Evolutionary conservation across 2,329 filamentous ascomycete genomes (phyloP), one percentile per base, ranked within the genome.

Genomic region (Pseudogymnoascus sp.): DNA sequence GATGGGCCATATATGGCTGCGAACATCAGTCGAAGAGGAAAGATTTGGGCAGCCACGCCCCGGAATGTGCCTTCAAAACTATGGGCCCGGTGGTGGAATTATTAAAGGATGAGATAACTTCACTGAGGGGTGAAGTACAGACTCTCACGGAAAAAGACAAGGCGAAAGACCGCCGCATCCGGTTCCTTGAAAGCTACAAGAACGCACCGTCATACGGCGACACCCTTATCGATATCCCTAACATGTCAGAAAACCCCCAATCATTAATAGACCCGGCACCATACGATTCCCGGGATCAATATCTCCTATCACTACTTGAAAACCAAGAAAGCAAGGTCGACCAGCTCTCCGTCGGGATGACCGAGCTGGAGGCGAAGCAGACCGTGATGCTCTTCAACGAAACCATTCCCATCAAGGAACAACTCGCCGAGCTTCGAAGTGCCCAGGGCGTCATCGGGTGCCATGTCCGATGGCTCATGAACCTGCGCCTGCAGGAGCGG

Each of bases 351-450:
- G 80, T 83, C 63, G 80, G 80, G 44, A 69, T 86, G 38, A 81
- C 80, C 19, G 83, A 86, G 64, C 77, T 85, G 60, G 84, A 86
- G 69, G 81, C 81, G 3, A 80, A 82, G 59, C 83, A 86, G 69
- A 83, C 80, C 33, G 81, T 85, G 73, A 81, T 83, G 78, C 78
- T 85, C 7, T 78, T 86, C 69, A 86, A 85, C 68, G 82, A 86
- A 71, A 81, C 83, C 4, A 79, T 85, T 69, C 83, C 81, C 6
- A 80, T 87, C 65, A 83, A 84, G 63, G 83, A 87, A 64, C 82
- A 86, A 72, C 78, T 87, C n/a, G 79, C 81, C 3, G 84, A 87
- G 70, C 64, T 74, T 16, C 66, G 71, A 38, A 74, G 70, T 42
- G 69, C 68, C 21, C 70, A 73, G 62, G 70, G 72, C 24, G 70